A percentile compares a stretch with the other conserved stretches of the same genome.
Conservation (phyloP, 345 rosid genomes). For the Linum usitatissimum region DNA sequence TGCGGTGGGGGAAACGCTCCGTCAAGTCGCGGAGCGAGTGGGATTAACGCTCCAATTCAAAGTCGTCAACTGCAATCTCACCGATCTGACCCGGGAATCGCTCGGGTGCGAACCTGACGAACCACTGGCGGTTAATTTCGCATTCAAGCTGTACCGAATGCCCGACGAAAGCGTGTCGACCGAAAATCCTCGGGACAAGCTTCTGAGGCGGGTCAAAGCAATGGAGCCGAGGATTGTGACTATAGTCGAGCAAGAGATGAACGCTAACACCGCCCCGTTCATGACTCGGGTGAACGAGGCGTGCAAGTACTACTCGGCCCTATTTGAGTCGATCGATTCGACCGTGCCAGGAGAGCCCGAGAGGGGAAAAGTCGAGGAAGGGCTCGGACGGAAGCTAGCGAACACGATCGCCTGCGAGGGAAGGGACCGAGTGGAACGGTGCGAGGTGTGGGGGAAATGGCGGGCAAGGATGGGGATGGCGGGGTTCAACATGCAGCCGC, state of each 20-base stretch:
- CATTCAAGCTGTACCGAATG: constrained; percentile 57
- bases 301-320: constrained; percentile 49
- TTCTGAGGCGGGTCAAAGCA: constrained; percentile 75
- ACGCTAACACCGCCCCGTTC: constrained; percentile 64
- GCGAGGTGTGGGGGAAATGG: constrained; percentile 97
- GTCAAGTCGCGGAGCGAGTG: constrained; percentile 25
- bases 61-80: constrained; percentile 29
- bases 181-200: constrained; percentile 86
- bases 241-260: constrained; percentile 61
- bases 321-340: constrained; percentile 73
- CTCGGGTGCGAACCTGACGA: constrained; percentile 59
- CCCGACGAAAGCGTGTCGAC: constrained; percentile 85
- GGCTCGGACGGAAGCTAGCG: constrained; percentile 46
- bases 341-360: constrained; percentile 33
- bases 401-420: constrained; percentile 92
- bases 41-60: constrained; percentile 43
- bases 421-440: constrained; percentile 69
- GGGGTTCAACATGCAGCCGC: constrained; percentile 55
- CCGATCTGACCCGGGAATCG: constrained; percentile 52
- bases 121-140: constrained; percentile 67
- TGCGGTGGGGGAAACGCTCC: constrained; percentile 34
- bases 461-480: constrained; percentile 92
- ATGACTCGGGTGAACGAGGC: constrained; percentile 44
- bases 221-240: constrained; percentile 72
- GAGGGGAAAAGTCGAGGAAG: constrained; percentile 51